These are phyloP conservation scores for Wickerhamomyces mucosus DNA, from an alignment of 805 yeast species.

Conservation along the genomic window DNA sequence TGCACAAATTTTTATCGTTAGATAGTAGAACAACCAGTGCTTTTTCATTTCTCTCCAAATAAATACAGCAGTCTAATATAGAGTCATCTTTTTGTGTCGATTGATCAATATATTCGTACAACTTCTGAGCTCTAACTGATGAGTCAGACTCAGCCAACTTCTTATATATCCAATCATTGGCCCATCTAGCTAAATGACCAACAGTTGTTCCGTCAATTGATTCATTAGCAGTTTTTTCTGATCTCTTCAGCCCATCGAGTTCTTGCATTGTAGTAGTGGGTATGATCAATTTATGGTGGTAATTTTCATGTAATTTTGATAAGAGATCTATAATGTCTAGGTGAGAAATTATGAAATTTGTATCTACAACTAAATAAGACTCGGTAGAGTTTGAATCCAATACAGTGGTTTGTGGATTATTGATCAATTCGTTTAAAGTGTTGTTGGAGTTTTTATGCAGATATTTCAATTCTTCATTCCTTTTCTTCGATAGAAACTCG, in stretches of 20 bases:
- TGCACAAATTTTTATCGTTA: slow-evolving; percentile 77
- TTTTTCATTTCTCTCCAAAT: slow-evolving; percentile 32
- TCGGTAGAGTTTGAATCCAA: slow-evolving; percentile 1
- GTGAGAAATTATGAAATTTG: slow-evolving; percentile 74
- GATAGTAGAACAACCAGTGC: slow-evolving; percentile 53
- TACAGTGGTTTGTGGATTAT: neutral
- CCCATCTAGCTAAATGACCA: slow-evolving; percentile 55
- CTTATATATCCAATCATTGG: slow-evolving; percentile 68
- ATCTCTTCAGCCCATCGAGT: slow-evolving; percentile 70
- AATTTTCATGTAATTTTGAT: slow-evolving; percentile 27
- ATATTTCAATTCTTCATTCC: slow-evolving; percentile 3
- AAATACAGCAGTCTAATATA: slow-evolving; percentile 77
- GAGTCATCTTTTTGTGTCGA: slow-evolving; percentile 60
- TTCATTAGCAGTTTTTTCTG: slow-evolving; percentile 17
- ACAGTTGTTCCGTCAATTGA: slow-evolving; percentile 25
- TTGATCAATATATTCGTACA: slow-evolving; percentile 41
- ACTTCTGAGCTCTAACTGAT: slow-evolving; percentile 55
- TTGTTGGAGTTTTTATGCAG: neutral
- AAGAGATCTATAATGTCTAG: slow-evolving; percentile 48
- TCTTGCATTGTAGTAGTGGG: slow-evolving; percentile 69
- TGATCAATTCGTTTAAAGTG: neutral
- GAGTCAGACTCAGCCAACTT: slow-evolving; percentile 42
- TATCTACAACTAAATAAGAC: slow-evolving; percentile 59
- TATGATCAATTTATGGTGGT: slow-evolving; percentile 44
- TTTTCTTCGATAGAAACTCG: slow-evolving; percentile 25